phyloP scores from a whole-genome alignment of 2,329 filamentous ascomycete genomes.

The Alternaria gansuensis region DNA sequence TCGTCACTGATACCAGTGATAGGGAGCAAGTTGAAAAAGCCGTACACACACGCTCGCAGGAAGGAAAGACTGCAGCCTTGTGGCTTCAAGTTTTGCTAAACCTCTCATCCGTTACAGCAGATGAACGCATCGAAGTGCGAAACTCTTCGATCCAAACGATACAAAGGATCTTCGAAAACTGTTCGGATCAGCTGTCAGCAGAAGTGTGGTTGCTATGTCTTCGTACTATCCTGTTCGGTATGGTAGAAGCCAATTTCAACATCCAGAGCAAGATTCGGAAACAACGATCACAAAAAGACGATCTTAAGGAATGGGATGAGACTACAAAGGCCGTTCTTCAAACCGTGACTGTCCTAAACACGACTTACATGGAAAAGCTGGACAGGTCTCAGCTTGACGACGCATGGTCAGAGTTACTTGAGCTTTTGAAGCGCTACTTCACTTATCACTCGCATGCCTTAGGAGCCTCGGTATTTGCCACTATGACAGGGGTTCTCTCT shows the following conservation, averaged over 20 bases:
- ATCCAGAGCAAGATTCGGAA: slow-evolving; percentile 35
- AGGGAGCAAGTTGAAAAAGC: slow-evolving; percentile 65
- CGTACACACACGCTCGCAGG: slow-evolving; percentile 67
- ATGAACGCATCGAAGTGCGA: slow-evolving; percentile 76
- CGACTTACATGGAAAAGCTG: slow-evolving; percentile 78
- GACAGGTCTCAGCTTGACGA: slow-evolving; percentile 72
- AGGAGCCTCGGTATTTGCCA: slow-evolving; percentile 55
- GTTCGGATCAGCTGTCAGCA: slow-evolving; percentile 79
- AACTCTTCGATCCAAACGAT: slow-evolving; percentile 92
- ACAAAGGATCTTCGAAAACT: slow-evolving; percentile 89
- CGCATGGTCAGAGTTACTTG: slow-evolving; percentile 79
- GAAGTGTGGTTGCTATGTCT: slow-evolving; percentile 86
- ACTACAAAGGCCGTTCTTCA: slow-evolving; percentile 53
- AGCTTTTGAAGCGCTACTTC: slow-evolving; percentile 68
- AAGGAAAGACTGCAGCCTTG: slow-evolving; percentile 73
- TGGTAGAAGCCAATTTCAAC: slow-evolving; percentile 70
- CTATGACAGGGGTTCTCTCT: slow-evolving; percentile 53
- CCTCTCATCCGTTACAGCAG: slow-evolving; percentile 74
- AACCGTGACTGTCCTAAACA: slow-evolving; percentile 65
- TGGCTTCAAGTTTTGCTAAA: slow-evolving; percentile 81
- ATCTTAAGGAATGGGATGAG: slow-evolving; percentile 50
- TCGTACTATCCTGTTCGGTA: slow-evolving; percentile 79
- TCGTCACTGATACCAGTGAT: slow-evolving; percentile 27
- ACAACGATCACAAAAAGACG: slow-evolving; percentile 27
- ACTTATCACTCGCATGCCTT: slow-evolving; percentile 52